A percentile compares a stretch with the other conserved stretches of the same genome.
Evolutionary conservation across 768 basidiomycete species (phyloP).

Genomic region (Lactarius psammicola): DNA sequence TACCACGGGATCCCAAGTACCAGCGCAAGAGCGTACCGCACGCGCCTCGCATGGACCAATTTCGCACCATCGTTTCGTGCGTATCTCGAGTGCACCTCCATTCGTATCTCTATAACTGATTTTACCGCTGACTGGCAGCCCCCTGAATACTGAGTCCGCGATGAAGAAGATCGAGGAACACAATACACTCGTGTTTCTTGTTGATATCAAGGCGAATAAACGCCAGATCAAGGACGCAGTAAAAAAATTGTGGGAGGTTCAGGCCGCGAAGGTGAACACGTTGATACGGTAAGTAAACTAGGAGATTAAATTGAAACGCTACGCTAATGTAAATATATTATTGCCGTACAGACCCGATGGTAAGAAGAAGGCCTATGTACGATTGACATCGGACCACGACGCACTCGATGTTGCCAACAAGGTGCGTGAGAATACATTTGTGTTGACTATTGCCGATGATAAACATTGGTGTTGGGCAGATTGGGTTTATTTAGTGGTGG

Average conservation of each 20-base stretch:
- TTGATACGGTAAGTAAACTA: slow-evolving; percentile 76
- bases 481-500: slow-evolving; percentile 79
- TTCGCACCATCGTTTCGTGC: slow-evolving; percentile 88
- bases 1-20: slow-evolving; percentile 85
- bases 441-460: neutral
- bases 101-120: neutral
- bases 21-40: slow-evolving; percentile 94
- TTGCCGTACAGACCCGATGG: slow-evolving; percentile 75
- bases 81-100: slow-evolving; percentile 35
- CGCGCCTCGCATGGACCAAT: slow-evolving; percentile 94
- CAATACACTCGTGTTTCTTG: slow-evolving; percentile 98
- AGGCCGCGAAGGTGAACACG: slow-evolving; percentile 96
- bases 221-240: slow-evolving; percentile 99
- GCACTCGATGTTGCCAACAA: slow-evolving; percentile 98
- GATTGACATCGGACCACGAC: slow-evolving; percentile 92
- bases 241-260: slow-evolving; percentile 98
- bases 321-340: neutral
- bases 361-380: slow-evolving; percentile 99
- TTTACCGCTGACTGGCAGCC: slow-evolving; percentile 41
- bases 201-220: slow-evolving; percentile 95
- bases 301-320: neutral
- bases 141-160: slow-evolving; percentile 92
- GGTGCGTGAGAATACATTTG: slow-evolving; percentile 44
- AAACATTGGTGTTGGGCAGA: slow-evolving; percentile 44
- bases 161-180: slow-evolving; percentile 99